Evolutionary conservation across 192 early-diverging fungal genomes (phyloP), one percentile per base, ranked within the genome.

Genomic region (Coemansia sp.): DNA sequence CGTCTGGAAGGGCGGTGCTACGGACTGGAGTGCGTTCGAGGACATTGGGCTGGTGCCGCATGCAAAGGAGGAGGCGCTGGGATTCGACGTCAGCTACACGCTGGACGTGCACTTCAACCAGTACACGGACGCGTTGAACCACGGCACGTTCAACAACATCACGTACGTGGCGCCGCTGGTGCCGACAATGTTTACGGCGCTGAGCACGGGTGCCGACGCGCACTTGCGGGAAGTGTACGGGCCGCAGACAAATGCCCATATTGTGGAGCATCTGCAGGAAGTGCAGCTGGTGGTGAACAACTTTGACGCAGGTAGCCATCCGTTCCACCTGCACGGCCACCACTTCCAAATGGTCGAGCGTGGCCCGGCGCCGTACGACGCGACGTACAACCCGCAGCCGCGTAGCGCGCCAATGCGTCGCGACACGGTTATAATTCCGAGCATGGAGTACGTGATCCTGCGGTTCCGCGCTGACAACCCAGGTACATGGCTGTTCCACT

Each of bases 281-380:
- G 63, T 90, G 30, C 85, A 94, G 75, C 71, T 94, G 47, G 78
- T 89, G 18, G 77, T 94, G 60, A 86, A 83, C 69, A 96, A 96
- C 77, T 66, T 71, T 28, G 92, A 94, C 60, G 69, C 80, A 18
- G 91, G 88, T 61, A 76, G 65, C 56, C 94, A 96, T 50, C 72
- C 85, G 62, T 85, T 94, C 84, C 94, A 95, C 76, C 73, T 94
- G 21, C 94, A 95, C 69, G 92, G 92, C 5, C 90, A 93, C 71
- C 73, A 74, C 10, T 94, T 94, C 85, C 89, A 93, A 74, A 78
- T 95, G 49, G 84, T 90, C 32, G 85, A 78, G 56, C 84, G 85
- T 28, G 84, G 87, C 54, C 63, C 72, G 14, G 85, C 78, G n/a
- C 73, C 72, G 2, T 91, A 88, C 67, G 77, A 86, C 62, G 69